phyloP scores from a whole-genome alignment of 2,329 filamentous ascomycete species.

The Hypoxylon sp. region DNA sequence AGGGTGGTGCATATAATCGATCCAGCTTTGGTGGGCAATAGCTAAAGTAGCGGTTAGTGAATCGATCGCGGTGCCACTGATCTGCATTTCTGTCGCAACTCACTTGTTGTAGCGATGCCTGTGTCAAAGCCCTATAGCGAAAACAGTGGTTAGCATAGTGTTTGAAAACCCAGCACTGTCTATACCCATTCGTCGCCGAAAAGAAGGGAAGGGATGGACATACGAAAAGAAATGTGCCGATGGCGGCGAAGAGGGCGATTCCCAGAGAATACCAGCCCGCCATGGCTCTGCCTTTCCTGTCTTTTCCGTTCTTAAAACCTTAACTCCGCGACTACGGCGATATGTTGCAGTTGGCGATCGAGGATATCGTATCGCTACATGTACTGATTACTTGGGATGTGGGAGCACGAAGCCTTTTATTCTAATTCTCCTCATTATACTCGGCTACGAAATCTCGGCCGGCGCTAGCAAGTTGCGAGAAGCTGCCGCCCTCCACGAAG shows the following conservation, averaged over 20 bases:
- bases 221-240: conserved; percentile 72
- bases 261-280: conserved; percentile 62
- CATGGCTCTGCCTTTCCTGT: conserved; percentile 30
- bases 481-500: conserved; percentile 1
- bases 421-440: conserved; percentile 1
- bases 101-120: conserved; percentile 72
- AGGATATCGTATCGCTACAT: not conserved
- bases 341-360: conserved; percentile 8
- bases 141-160: conserved; percentile 10
- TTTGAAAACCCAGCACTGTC: not conserved
- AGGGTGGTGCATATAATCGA: conserved; percentile 70
- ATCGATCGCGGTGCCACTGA: conserved; percentile 1
- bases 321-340: conserved; percentile 6
- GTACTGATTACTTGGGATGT: not conserved
- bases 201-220: conserved; percentile 42
- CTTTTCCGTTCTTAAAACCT: conserved; percentile 2
- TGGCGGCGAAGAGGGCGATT: conserved; percentile 69
- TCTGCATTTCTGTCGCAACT: conserved; percentile 45
- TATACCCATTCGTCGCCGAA: not conserved
- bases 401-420: conserved; percentile 28
- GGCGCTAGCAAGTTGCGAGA: conserved; percentile 17
- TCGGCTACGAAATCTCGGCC: conserved; percentile 25
- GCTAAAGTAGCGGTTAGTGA: conserved; percentile 54
- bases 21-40: conserved; percentile 73
- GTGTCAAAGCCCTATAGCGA: conserved; percentile 68